Evolutionary conservation across 768 basidiomycete genomes (phyloP), one percentile per base, ranked within the genome.

Genomic region (Rhodotorula kratochvilovae): DNA sequence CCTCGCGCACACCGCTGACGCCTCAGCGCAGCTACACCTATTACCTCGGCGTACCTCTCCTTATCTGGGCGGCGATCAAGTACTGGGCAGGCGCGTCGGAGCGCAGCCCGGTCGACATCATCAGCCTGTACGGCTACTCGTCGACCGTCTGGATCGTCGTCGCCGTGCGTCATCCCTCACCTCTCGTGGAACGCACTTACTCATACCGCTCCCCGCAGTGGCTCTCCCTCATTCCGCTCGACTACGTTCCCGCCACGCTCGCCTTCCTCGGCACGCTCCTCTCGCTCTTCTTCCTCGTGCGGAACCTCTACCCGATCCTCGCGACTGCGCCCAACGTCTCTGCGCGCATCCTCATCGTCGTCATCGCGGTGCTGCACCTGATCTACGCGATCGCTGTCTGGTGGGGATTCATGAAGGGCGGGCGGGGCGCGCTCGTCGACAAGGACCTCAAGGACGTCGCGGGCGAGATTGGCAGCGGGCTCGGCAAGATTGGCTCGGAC

Each of bases 71-170:
- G 0, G 87, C 86, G 5, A 83, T 96, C 76, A 83, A 90, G 46
- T 99, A 93, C 79, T 78, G 77, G 78, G 77, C 93, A 16, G 92
- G 92, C 11, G 88, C 93, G 0, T 88, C 89, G 3, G 91, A 92
- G 76, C 96, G 95, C 89, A 87, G 89, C 59, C 83, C 95, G 5
- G 86, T 90, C 8, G 93, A 97, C 63, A 79, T 82, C 43, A 63
- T 82, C 65, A 78, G 78, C 11, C 58, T 83, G 5, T 84, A 83
- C 76, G 83, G 83, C 27, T 84, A 83, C 78, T 86, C 83, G 17
- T 86, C 88, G 77, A 91, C 92, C 70, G 86, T 90, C 5, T 92
- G 91, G 92, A 91, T 93, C 70, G 89, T 91, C 17, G 88, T 91
- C 53, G 85, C 92, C 50, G 81, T 94, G 16, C 82, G 88, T 96